Base-by-base conservation (phyloP, 2,329 filamentous ascomycete species). In the Anisogramma anomala region DNA sequence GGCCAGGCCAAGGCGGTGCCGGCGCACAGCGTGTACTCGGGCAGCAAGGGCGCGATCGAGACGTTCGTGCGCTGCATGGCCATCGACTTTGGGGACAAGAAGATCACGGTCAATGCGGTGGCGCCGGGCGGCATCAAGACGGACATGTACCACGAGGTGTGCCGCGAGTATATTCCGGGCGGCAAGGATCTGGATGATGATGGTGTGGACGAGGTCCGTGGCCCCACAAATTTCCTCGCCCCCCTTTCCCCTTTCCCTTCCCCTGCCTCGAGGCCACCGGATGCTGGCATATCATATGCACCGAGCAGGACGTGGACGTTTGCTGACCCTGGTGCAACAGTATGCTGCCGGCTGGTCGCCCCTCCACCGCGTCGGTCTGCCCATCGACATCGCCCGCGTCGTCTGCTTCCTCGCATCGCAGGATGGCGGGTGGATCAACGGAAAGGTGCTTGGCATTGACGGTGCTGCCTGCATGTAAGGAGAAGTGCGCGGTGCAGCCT, bases 61-160 rank as follows among this genome's bases (percentile, higher is more conserved):
- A 80, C 79, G 9, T 84, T 86, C 60, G 79, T 82, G 50, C 79
- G 82, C 58, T 77, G 73, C 52, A 82, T 86, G 62, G 79, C 82
- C 4, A 79, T 77, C 34, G 76, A 81, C 61, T 74, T 71, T 49
- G 73, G 78, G 41, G 72, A 79, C 65, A 68, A 74, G 50, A 74
- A 72, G 39, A 75, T 78, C 54, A 78, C 74, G 0, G 74, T 79
- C 56, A 79, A 79, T 53, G 74, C 73, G 38, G 69, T 79, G 13
- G 75, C 75, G 0, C 75, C 75, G 0, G 75, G 74, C 40, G 75
- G 74, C 18, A 77, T 77, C 61, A 77, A 77, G 63, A 74, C 68
- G 17, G 75, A 78, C 50, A 78, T 79, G 74, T 79, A 74, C 60
- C 70, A 79, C 60, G 67, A 67, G 44, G 73, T 77, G 19, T 76